Percentiles rank a stretch among this genome's conserved stretches.
Conservation (phyloP, 2,329 filamentous ascomycete species). For the Neopestalotiopsis sp. region DNA sequence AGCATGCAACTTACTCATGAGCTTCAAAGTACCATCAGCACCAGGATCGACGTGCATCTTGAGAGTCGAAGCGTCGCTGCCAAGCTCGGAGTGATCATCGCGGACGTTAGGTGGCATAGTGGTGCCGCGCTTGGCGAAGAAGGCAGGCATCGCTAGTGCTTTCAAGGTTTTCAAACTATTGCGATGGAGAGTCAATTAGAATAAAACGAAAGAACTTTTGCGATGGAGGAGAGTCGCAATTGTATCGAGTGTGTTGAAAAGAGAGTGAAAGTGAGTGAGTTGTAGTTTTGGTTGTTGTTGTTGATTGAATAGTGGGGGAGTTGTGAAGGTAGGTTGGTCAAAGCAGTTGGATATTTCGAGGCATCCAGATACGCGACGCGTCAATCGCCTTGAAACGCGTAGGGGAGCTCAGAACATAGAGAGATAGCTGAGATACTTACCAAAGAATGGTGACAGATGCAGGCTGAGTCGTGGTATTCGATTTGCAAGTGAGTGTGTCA, state of each 20-base stretch:
- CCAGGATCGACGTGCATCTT: slow-evolving; percentile 5
- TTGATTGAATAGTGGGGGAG: not conserved
- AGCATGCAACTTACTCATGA: slow-evolving; percentile 1
- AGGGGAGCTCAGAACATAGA: not conserved
- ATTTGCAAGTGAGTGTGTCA: not conserved
- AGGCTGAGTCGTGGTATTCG: not conserved
- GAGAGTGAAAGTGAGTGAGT: not conserved
- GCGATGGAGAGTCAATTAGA: not conserved
- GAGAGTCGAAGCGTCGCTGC: slow-evolving; percentile 10
- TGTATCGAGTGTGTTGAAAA: not conserved
- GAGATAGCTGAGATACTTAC: not conserved
- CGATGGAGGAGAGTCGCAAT: not conserved
- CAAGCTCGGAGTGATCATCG: slow-evolving; percentile 11
- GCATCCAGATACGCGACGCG: not conserved
- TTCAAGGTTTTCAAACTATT: not conserved
- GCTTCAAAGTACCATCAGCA: not conserved
- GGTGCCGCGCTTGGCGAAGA: slow-evolving; percentile 18
- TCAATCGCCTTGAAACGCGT: not conserved
- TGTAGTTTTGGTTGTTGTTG: slow-evolving; percentile 1
- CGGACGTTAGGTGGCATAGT: slow-evolving; percentile 14
- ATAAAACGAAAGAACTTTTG: not conserved
- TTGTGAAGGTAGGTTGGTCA: not conserved
- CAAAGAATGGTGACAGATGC: not conserved
- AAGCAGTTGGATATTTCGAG: not conserved
- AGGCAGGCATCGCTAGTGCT: slow-evolving; percentile 13